Conservation (phyloP, 2,329 filamentous ascomycete genomes). For the Cladosporium cucumerinum region DNA sequence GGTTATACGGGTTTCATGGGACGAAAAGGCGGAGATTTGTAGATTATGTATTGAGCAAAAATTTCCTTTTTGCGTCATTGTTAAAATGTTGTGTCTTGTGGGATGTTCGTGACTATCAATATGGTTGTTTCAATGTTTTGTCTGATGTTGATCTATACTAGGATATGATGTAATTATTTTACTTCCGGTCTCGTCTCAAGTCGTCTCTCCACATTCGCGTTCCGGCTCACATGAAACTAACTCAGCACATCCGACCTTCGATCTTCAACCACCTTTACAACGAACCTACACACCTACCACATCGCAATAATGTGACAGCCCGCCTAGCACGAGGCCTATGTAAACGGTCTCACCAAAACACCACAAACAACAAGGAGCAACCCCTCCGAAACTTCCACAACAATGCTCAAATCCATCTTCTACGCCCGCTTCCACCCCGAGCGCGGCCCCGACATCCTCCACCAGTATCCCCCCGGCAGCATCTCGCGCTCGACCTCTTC, state of each 20-base stretch:
- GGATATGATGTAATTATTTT: neutral
- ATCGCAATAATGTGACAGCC: conserved; percentile 1
- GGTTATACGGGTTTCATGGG: conserved; percentile 6
- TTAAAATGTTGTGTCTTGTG: neutral
- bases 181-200: neutral
- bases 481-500: conserved; percentile 19
- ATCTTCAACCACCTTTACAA: neutral
- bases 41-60: conserved; percentile 16
- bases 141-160: neutral
- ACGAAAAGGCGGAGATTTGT: conserved; percentile 7
- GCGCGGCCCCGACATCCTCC: conserved; percentile 32
- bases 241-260: neutral
- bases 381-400: neutral
- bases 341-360: neutral
- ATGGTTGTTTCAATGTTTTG: too few species aligned
- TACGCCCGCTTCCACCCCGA: conserved; percentile 65
- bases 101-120: neutral
- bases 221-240: neutral
- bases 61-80: conserved; percentile 8
- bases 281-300: neutral
- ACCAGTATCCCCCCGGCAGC: conserved; percentile 29
- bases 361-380: neutral
- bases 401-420: conserved; percentile 63
- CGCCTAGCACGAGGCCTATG: neutral
- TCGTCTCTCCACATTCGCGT: neutral